Percentiles rank a stretch among this genome's conserved stretches.
phyloP scores from a whole-genome alignment of 805 yeast genomes.

The Lachancea dasiensis region DNA sequence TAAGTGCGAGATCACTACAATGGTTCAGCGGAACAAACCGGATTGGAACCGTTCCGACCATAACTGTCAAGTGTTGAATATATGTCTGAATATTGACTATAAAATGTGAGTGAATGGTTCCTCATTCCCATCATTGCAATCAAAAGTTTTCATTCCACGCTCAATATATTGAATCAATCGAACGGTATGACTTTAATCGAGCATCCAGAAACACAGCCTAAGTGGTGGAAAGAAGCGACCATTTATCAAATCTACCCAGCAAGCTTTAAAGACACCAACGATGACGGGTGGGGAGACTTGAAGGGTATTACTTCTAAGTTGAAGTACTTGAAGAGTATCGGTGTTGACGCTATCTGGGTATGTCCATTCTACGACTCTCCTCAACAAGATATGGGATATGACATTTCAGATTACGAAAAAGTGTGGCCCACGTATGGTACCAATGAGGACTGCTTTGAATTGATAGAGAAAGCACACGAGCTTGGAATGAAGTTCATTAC shows the following conservation, averaged over 20 bases:
- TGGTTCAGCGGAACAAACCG: no score
- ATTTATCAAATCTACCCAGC: slow-evolving; percentile 60
- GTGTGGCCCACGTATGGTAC: slow-evolving; percentile 52
- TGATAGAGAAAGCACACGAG: slow-evolving; percentile 42
- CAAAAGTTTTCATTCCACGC: no score
- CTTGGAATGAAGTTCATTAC: slow-evolving; percentile 47
- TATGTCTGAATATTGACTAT: no score
- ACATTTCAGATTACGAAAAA: slow-evolving; percentile 46
- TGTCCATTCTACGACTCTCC: slow-evolving; percentile 55
- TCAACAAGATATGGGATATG: slow-evolving; percentile 59
- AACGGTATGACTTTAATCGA: no score
- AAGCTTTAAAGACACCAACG: slow-evolving; percentile 51
- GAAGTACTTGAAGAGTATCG: slow-evolving; percentile 45
- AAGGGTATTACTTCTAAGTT: slow-evolving; percentile 47
- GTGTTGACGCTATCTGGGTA: slow-evolving; percentile 49
- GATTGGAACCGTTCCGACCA: no score
- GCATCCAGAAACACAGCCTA: slow-evolving; percentile 15
- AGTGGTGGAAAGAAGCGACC: slow-evolving; percentile 52
- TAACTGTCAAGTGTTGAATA: no score
- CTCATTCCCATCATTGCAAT: no score
- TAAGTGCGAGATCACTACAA: no score
- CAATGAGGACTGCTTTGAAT: slow-evolving; percentile 44
- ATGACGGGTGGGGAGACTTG: slow-evolving; percentile 54
- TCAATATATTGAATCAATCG: no score
- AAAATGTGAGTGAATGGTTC: no score